These are phyloP conservation scores for Neurospora sp. DNA, from an alignment of 495 filamentous ascomycete genomes.

Conservation along the genomic window DNA sequence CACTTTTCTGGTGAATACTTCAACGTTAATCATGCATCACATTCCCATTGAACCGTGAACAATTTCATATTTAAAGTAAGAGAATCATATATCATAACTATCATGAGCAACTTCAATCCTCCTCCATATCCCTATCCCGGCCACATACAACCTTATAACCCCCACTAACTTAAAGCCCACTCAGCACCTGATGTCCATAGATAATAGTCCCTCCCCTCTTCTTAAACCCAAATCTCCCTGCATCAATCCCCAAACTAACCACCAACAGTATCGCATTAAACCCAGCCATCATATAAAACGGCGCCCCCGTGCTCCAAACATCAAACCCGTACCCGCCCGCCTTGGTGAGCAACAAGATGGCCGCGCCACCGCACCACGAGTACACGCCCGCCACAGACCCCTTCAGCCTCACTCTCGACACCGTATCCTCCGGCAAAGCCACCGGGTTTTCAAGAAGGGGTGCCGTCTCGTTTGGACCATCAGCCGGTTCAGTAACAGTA, in stretches of 20 bases:
- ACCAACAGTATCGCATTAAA: conserved; percentile 71
- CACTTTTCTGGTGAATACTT: background rate
- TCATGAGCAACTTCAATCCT: background rate
- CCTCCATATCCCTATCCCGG: background rate
- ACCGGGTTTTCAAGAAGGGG: conserved; percentile 20
- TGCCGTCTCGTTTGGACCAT: conserved; percentile 15
- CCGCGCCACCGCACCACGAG: conserved; percentile 79
- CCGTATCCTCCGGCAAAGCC: conserved; percentile 13
- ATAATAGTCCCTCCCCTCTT: background rate
- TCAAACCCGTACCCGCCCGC: conserved; percentile 84
- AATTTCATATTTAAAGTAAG: background rate
- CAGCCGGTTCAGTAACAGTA: conserved; percentile 15
- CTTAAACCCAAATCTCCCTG: conserved; percentile 5
- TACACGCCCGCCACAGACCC: conserved; percentile 92
- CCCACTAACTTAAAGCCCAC: background rate
- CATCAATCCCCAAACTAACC: conserved; percentile 40
- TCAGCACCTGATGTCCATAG: background rate
- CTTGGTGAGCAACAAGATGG: conserved; percentile 87
- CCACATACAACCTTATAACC: background rate
- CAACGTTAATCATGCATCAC: background rate
- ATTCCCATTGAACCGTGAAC: too few relatives aligned
- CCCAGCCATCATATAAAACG: conserved; percentile 84
- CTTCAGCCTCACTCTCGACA: conserved; percentile 55
- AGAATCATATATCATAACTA: background rate
- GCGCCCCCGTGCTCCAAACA: conserved; percentile 52